These are phyloP conservation scores for Lichtheimia ramosa DNA, from an alignment of 371 early-diverging fungal genomes.

Conservation along the genomic window DNA sequence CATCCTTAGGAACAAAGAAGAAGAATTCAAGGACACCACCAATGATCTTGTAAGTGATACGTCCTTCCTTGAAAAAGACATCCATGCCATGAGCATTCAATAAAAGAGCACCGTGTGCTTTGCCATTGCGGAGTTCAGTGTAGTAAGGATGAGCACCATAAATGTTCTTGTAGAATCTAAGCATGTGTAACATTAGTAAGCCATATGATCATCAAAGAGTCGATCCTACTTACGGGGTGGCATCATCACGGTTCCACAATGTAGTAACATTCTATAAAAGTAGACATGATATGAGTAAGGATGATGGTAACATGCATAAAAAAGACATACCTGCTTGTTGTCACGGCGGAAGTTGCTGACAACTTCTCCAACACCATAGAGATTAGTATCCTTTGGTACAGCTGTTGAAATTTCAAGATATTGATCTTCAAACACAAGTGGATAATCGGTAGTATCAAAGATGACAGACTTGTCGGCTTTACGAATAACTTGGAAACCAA, in stretches of 20 bases:
- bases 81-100: slow-evolving; percentile 79
- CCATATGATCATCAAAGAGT: no score
- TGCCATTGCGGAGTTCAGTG: slow-evolving; percentile 66
- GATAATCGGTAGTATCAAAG: slow-evolving; percentile 61
- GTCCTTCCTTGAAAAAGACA: slow-evolving; percentile 50
- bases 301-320: not conserved
- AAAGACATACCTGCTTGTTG: not conserved
- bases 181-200: not conserved
- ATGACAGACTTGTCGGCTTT: slow-evolving; percentile 43
- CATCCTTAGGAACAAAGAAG: slow-evolving; percentile 57
- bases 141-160: slow-evolving; percentile 80
- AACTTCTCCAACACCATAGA: slow-evolving; percentile 74
- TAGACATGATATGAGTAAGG: not conserved
- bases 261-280: slow-evolving; percentile 32
- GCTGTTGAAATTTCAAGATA: slow-evolving; percentile 64
- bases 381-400: slow-evolving; percentile 56
- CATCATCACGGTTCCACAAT: slow-evolving; percentile 62
- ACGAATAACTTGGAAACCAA: slow-evolving; percentile 60
- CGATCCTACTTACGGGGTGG: slow-evolving; percentile 33
- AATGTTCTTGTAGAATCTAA: slow-evolving; percentile 48
- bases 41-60: slow-evolving; percentile 56
- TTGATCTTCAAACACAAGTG: slow-evolving; percentile 68
- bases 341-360: slow-evolving; percentile 1
- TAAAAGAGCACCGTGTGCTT: slow-evolving; percentile 60
- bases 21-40: slow-evolving; percentile 70